phyloP scores from a whole-genome alignment of 83 land plant genomes.

The Thuja plicata region DNA sequence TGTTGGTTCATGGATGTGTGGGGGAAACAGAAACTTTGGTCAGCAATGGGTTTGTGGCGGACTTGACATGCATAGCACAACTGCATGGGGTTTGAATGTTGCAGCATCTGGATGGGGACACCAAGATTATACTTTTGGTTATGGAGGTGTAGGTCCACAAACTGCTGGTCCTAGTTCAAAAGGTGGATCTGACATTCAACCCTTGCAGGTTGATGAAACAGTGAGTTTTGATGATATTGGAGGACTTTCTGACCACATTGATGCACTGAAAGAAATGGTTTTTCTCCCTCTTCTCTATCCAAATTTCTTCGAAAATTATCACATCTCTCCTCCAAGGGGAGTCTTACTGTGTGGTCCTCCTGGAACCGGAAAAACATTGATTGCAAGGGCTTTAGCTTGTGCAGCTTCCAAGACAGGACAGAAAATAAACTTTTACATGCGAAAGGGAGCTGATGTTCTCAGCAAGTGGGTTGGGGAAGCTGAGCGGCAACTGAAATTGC shows the following conservation, averaged over 20 bases:
- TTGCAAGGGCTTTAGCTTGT: conserved; percentile 95
- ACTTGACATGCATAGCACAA: conserved; percentile 69
- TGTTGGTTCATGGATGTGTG: conserved; percentile 64
- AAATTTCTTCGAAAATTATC: conserved; percentile 88
- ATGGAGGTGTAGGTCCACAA: conserved; percentile 70
- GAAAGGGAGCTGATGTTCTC: conserved; percentile 99
- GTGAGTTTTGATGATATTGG: conserved; percentile 95
- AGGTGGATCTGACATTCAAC: conserved; percentile 98
- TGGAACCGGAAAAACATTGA: conserved; percentile 97
- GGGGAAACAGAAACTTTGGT: conserved; percentile 54
- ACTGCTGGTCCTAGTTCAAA: conserved; percentile 98
- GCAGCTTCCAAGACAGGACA: conserved; percentile 96
- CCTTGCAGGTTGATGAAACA: conserved; percentile 89
- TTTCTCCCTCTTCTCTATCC: conserved; percentile 98
- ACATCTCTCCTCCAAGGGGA: conserved; percentile 96
- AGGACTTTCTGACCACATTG: conserved; percentile 88
- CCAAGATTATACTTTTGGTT: conserved; percentile 53
- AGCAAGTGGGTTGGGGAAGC: conserved; percentile 99
- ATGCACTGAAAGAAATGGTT: conserved; percentile 97
- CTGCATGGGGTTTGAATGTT: conserved; percentile 81
- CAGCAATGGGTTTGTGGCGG: conserved; percentile 85
- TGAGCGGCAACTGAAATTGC: conserved; percentile 90
- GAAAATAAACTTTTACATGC: conserved; percentile 97
- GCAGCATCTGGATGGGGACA: conserved; percentile 92
- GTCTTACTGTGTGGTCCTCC: conserved; percentile 97